phyloP scores from a whole-genome alignment of 1,284 basidiomycete species.

The Gymnopus androsaceus region DNA sequence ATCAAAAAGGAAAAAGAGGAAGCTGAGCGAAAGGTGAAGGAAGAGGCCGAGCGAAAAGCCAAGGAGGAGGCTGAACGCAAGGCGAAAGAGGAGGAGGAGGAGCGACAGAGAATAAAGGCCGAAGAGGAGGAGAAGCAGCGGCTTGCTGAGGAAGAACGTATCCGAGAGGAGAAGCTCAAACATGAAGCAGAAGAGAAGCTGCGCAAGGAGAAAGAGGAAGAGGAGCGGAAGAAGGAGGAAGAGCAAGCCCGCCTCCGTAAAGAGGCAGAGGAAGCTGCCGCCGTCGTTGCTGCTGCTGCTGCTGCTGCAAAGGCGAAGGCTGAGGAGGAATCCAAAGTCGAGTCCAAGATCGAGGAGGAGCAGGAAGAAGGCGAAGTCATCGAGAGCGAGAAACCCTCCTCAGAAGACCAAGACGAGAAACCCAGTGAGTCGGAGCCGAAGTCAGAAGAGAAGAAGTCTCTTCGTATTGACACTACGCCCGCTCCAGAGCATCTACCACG shows the following conservation, averaged over 20 bases:
- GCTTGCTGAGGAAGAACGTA: slow-evolving; percentile 28
- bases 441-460: slow-evolving; percentile 47
- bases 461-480: slow-evolving; percentile 64
- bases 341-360: slow-evolving; percentile 38
- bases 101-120: slow-evolving; percentile 31
- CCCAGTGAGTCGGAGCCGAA: slow-evolving; percentile 31
- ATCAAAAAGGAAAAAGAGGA: slow-evolving; percentile 46
- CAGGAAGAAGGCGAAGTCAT: slow-evolving; percentile 44
- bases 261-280: slow-evolving; percentile 37
- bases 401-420: slow-evolving; percentile 23
- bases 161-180: slow-evolving; percentile 27
- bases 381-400: slow-evolving; percentile 38
- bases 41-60: slow-evolving; percentile 43
- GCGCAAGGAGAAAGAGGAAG: slow-evolving; percentile 30
- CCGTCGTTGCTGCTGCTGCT: too few species aligned
- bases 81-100: slow-evolving; percentile 47
- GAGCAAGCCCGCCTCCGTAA: slow-evolving; percentile 33
- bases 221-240: slow-evolving; percentile 25
- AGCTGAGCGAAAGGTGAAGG: slow-evolving; percentile 46
- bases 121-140: slow-evolving; percentile 35
- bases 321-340: slow-evolving; percentile 33
- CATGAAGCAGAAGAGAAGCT: slow-evolving; percentile 26
- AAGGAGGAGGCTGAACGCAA: slow-evolving; percentile 44
- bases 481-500: slow-evolving; percentile 37
- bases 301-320: slow-evolving; percentile 25